Evolutionary conservation across 2,329 filamentous ascomycete species (phyloP).

Genomic region (Chlorencoelia australis): DNA sequence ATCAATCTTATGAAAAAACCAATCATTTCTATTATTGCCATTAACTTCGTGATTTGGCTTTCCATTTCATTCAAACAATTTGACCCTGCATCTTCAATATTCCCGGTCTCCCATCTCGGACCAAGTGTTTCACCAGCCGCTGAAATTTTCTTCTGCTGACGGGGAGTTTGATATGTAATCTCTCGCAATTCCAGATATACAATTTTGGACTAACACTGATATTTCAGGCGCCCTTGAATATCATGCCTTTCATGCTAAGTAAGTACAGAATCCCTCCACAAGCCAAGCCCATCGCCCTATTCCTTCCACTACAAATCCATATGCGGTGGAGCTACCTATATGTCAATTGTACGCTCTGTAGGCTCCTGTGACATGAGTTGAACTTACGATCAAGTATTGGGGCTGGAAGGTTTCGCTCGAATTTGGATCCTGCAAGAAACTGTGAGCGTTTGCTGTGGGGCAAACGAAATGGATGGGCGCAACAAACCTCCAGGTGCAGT

Average conservation of each 20-base stretch:
- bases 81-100: too few relatives aligned
- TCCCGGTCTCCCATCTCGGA: too few relatives aligned
- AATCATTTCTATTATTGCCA: background rate
- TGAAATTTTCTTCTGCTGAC: too few relatives aligned
- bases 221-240: too few relatives aligned
- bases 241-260: background rate
- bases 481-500: constrained; percentile 82
- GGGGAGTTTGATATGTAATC: too few relatives aligned
- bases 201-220: too few relatives aligned
- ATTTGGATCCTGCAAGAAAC: constrained; percentile 67
- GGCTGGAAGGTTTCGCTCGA: constrained; percentile 80
- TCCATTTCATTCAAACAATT: too few relatives aligned
- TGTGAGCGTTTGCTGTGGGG: constrained; percentile 7
- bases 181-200: too few relatives aligned
- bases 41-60: too few relatives aligned
- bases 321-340: constrained; percentile 23
- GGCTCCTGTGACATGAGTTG: background rate
- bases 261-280: background rate
- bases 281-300: too few relatives aligned
- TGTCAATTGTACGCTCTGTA: background rate
- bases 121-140: too few relatives aligned
- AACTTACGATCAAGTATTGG: constrained; percentile 72
- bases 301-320: constrained; percentile 12
- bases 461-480: background rate
- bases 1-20: constrained; percentile 29